A percentile compares a stretch with the other conserved stretches of the same genome.
Conservation (phyloP, 495 filamentous ascomycete genomes). For the Xylaria acuta region DNA sequence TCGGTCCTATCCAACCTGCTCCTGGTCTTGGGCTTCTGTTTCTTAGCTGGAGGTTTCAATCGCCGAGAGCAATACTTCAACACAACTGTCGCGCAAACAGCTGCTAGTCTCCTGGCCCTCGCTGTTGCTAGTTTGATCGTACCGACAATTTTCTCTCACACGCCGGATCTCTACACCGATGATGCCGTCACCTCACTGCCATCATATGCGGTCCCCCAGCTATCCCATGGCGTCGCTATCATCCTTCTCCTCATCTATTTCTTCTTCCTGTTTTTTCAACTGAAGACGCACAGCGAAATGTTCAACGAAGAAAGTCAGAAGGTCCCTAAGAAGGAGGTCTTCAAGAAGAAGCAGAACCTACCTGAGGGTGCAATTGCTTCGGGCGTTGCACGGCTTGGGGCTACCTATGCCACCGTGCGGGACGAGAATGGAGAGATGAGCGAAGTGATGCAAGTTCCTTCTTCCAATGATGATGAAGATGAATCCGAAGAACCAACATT, state of each 20-base stretch:
- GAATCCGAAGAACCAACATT: slow-evolving; percentile 74
- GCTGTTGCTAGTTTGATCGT: slow-evolving; percentile 84
- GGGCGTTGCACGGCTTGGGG: slow-evolving; percentile 66
- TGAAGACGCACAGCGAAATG: slow-evolving; percentile 75
- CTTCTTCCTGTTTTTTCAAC: slow-evolving; percentile 81
- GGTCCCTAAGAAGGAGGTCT: slow-evolving; percentile 52
- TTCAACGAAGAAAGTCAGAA: slow-evolving; percentile 80
- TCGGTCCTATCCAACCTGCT: slow-evolving; percentile 91
- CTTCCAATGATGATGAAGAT: slow-evolving; percentile 54
- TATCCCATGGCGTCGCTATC: slow-evolving; percentile 75
- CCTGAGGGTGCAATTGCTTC: slow-evolving; percentile 65
- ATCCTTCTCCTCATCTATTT: slow-evolving; percentile 80
- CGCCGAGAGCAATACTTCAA: slow-evolving; percentile 90
- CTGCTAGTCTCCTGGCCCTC: slow-evolving; percentile 79
- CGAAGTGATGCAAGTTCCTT: slow-evolving; percentile 42
- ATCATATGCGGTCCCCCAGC: slow-evolving; percentile 54
- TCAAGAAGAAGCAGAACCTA: slow-evolving; percentile 47
- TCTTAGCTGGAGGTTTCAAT: slow-evolving; percentile 85
- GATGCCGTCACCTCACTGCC: slow-evolving; percentile 32
- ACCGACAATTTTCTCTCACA: slow-evolving; percentile 74
- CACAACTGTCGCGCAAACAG: slow-evolving; percentile 90
- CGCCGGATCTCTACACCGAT: slow-evolving; percentile 39
- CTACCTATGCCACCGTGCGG: slow-evolving; percentile 42
- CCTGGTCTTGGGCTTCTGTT: slow-evolving; percentile 91
- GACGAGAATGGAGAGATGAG: slow-evolving; percentile 52